Evolutionary conservation across 352 stramenopile genomes (phyloP).

Genomic region (Globisporangium recalcitrans): DNA sequence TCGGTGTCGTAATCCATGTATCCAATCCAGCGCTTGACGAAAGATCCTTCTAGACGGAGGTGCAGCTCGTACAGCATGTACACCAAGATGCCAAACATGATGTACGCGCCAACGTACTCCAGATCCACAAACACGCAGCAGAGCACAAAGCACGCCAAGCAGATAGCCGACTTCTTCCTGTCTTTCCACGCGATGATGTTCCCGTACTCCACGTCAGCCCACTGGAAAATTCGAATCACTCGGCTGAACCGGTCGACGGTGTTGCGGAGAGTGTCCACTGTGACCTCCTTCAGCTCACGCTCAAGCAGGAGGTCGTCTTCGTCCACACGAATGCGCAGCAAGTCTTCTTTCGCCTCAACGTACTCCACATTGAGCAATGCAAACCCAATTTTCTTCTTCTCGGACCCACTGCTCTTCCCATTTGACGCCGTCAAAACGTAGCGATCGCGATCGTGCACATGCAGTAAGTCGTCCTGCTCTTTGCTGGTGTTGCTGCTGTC

Average conservation of each 20-base stretch:
- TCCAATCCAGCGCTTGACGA: conserved; percentile 68
- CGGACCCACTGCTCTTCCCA: conserved; percentile 24
- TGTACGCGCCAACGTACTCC: conserved; percentile 67
- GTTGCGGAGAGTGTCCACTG: conserved; percentile 63
- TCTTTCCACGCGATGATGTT: conserved; percentile 86
- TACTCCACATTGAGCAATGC: conserved; percentile 60
- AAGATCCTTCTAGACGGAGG: conserved; percentile 55
- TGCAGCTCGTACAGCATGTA: conserved; percentile 81
- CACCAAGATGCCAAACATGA: conserved; percentile 51
- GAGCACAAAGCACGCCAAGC: conserved; percentile 54
- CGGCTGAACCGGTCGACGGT: conserved; percentile 74
- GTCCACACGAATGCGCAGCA: conserved; percentile 53
- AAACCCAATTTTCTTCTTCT: conserved; percentile 49
- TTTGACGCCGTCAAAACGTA: conserved; percentile 36
- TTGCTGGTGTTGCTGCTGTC: conserved; percentile 4
- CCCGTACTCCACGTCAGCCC: conserved; percentile 67
- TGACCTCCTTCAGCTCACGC: conserved; percentile 75
- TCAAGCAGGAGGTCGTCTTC: conserved; percentile 49
- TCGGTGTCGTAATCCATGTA: conserved; percentile 73
- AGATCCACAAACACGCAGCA: conserved; percentile 66
- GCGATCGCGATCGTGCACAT: conserved; percentile 35
- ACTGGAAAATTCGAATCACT: conserved; percentile 64
- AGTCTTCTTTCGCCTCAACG: conserved; percentile 63
- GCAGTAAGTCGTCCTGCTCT: conserved; percentile 16
- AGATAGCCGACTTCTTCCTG: conserved; percentile 69